These are phyloP conservation scores for Punctularia strigosozonata DNA, from an alignment of 768 basidiomycete species.

Conservation along the genomic window DNA sequence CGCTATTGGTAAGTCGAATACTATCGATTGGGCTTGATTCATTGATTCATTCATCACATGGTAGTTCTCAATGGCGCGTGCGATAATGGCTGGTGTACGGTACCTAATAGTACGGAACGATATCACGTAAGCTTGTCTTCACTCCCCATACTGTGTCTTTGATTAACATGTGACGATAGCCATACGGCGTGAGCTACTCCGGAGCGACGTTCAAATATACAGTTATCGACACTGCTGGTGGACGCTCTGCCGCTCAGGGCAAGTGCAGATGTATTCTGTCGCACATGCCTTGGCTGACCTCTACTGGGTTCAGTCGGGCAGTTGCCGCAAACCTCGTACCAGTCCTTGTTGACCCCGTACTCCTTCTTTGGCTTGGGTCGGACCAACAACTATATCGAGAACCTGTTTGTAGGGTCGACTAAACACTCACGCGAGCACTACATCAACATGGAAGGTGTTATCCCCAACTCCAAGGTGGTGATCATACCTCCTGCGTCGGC, in stretches of 20 bases:
- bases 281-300: too few relatives aligned
- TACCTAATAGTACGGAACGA: slow-evolving; percentile 40
- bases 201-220: slow-evolving; percentile 97
- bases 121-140: slow-evolving; percentile 58
- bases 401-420: slow-evolving; percentile 91
- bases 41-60: not conserved
- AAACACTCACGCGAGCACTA: slow-evolving; percentile 37
- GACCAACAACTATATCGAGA: slow-evolving; percentile 99
- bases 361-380: slow-evolving; percentile 92
- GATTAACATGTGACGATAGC: slow-evolving; percentile 30
- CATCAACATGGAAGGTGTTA: slow-evolving; percentile 83
- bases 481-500: slow-evolving; percentile 64
- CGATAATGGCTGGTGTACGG: slow-evolving; percentile 65
- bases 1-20: slow-evolving; percentile 62
- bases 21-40: not conserved
- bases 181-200: slow-evolving; percentile 88
- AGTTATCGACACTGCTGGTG: slow-evolving; percentile 82
- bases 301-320: slow-evolving; percentile 83
- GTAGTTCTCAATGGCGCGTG: slow-evolving; percentile 91
- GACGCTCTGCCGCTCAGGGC: slow-evolving; percentile 86
- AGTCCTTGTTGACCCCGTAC: slow-evolving; percentile 83
- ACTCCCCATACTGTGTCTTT: not conserved
- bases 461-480: slow-evolving; percentile 96
- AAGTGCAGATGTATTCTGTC: too few relatives aligned
- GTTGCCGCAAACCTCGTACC: slow-evolving; percentile 87